Base-by-base conservation (phyloP, 2,329 filamentous ascomycete species). In the Aureobasidium sp. region DNA sequence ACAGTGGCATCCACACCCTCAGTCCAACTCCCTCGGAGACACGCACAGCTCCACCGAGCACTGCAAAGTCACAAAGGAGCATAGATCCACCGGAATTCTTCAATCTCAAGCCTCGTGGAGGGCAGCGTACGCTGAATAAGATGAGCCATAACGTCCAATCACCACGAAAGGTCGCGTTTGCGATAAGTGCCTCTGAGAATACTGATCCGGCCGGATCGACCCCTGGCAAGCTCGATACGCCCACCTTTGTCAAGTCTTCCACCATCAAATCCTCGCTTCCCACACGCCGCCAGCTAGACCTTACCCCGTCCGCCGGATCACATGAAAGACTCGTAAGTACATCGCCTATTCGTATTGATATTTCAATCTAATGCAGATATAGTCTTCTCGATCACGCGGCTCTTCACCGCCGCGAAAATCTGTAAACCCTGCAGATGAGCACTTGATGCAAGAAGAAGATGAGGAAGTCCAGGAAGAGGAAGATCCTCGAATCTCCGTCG, bases 21-120 rank as follows among this genome's bases (percentile, higher is more conserved):
- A 36, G 42, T 37, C 45, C 60, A 29, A 41, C 42, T 9, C 54
- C 44, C 5, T 59, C 54, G 5, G 44, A 48, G 6, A 37, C 32
- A 8, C 45, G 34, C 67, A 27, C 71, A 69, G 65, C 64, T 68
- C 57, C 57, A 32, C 44, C 57, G 10, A 59, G 34, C 70, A 73
- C 59, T 63, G 66, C 3, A 65, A 70, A 58, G 59, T 68, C 29
- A 3, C 57, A 50, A 9, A 62, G 41, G 21, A 47, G 44, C 15
- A 65, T 73, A 29, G 71, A 73, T 29, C 72, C 71, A 16, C 72
- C 72, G 34, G 69, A 69, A 25, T 69, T 70, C 49, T 74, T 73
- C 66, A 70, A 74, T 62, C 66, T 73, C 34, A 65, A 71, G 36
- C 71, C 70, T n/a, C 54, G 45, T 21, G 21, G 21, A 15, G 62